Percentiles rank a stretch among this genome's conserved stretches.
Conservation (phyloP, 2,329 filamentous ascomycete genomes). For the Cladosporium halotolerans region DNA sequence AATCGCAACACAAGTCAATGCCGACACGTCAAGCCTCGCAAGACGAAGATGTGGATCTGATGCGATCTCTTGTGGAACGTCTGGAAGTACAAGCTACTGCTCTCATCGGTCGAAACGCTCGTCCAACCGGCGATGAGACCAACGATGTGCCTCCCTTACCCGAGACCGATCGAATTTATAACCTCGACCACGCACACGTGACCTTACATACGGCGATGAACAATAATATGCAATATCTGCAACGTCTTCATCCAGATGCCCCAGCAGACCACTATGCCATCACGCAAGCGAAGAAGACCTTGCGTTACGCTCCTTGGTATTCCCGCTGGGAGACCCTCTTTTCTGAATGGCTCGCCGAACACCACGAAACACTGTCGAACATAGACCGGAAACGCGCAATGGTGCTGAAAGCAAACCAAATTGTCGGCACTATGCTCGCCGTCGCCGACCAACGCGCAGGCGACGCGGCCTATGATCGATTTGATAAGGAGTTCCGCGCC, state of each 20-base stretch:
- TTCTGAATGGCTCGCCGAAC: slow-evolving; percentile 22
- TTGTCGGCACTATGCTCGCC: slow-evolving; percentile 29
- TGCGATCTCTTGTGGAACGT: slow-evolving; percentile 27
- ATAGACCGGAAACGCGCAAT: slow-evolving; percentile 29
- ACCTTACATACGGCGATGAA: slow-evolving; percentile 28
- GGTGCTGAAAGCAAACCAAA: slow-evolving; percentile 31
- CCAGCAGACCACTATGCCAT: slow-evolving; percentile 26
- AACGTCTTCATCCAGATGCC: slow-evolving; percentile 25
- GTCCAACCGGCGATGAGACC: slow-evolving; percentile 23
- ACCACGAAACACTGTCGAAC: slow-evolving; percentile 23
- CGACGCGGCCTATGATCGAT: slow-evolving; percentile 26
- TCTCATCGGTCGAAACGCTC: slow-evolving; percentile 25
- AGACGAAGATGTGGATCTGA: slow-evolving; percentile 28
- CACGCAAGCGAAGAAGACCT: slow-evolving; percentile 27
- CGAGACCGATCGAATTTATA: slow-evolving; percentile 24
- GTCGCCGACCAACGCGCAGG: slow-evolving; percentile 28
- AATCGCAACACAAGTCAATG: slow-evolving; percentile 13
- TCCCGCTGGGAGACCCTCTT: slow-evolving; percentile 26
- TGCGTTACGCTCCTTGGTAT: slow-evolving; percentile 28
- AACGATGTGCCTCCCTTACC: slow-evolving; percentile 23
- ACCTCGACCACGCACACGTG: slow-evolving; percentile 28
- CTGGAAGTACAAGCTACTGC: slow-evolving; percentile 29
- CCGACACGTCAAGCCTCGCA: slow-evolving; percentile 17
- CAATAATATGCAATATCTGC: slow-evolving; percentile 30
- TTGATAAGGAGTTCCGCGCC: slow-evolving; percentile 28